These are phyloP conservation scores for Circinella umbellata DNA, from an alignment of 371 early-diverging fungal genomes.

Conservation along the genomic window DNA sequence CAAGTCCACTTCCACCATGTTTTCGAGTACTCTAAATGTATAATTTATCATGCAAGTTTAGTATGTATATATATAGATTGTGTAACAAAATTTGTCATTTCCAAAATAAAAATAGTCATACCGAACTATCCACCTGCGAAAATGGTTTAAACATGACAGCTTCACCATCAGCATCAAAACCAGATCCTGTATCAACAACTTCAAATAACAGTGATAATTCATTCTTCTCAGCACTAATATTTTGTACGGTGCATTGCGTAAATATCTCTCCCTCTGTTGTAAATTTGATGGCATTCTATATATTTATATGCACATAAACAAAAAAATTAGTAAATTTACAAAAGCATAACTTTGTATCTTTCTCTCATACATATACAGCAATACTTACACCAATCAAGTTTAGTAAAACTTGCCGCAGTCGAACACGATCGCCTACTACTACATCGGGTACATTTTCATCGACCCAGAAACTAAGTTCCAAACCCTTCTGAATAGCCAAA, in stretches of 20 bases:
- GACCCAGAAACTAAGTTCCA: constrained; percentile 65
- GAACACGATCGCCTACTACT: constrained; percentile 63
- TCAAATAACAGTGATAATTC: constrained; percentile 60
- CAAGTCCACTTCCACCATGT: constrained; percentile 71
- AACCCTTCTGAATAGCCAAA: constrained; percentile 62
- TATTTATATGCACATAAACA: not conserved
- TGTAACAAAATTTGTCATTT: not conserved
- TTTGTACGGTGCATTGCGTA: constrained; percentile 59
- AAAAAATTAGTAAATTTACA: not conserved
- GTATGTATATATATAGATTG: too few species aligned
- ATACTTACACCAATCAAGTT: constrained; percentile 58
- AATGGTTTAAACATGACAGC: constrained; percentile 74
- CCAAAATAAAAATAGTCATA: constrained; percentile 18
- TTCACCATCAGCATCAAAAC: constrained; percentile 65
- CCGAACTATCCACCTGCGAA: constrained; percentile 69
- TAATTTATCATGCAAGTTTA: too few species aligned
- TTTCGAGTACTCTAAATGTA: constrained; percentile 56
- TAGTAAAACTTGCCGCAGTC: constrained; percentile 60
- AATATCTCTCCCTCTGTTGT: constrained; percentile 66
- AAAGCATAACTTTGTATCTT: not conserved
- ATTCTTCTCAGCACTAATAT: constrained; percentile 26
- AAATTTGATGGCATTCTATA: constrained; percentile 72
- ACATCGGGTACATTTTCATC: constrained; percentile 65
- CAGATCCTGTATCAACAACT: constrained; percentile 68
- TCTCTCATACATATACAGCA: not conserved